Evolutionary conservation across 1,284 basidiomycete genomes (phyloP), one percentile per base, ranked within the genome.

Genomic region (Porogramme epimiltina): DNA sequence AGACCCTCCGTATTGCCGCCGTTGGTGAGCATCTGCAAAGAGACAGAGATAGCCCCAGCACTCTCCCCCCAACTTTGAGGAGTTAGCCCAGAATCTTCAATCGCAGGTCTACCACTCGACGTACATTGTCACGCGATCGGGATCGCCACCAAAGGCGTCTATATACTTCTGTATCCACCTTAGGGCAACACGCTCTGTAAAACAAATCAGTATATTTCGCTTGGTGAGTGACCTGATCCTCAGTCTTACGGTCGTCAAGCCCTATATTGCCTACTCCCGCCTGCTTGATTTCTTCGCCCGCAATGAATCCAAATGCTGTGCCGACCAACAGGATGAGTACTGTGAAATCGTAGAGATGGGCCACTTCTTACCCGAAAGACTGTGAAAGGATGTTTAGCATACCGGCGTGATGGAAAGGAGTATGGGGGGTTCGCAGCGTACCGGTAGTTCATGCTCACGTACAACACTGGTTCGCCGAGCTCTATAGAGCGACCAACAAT

Each of bases 141-240:
- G 77, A 60, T 88, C 79, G 4, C 87, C 87, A 2, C 85, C 84
- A 49, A 89, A 89, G 0, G 69, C 67, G 5, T 66, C 51, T 39
- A 89, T 84, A 59, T 89, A 84, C 59, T 81, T 74, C 55, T 86
- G 79, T 0, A 88, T 70, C 63, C 63, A 65, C 4, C 42, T 51
- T 10, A 65, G 49, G 2, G 63, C 62, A 6, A 54, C 53, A 5
- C 63, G 63, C 49, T 65, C 63, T 41, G 33, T 39, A 26, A 23
- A 44, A 39, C 25, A n/a, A n/a, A n/a, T n/a, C n/a, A n/a, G n/a
- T n/a, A n/a, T n/a, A n/a, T n/a, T n/a, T n/a, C n/a, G n/a, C n/a
- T n/a, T n/a, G n/a, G n/a, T n/a, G n/a, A n/a, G n/a, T n/a, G n/a
- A n/a, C n/a, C n/a, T n/a, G n/a, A n/a, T n/a, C 15, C n/a, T 28